Evolutionary conservation across 2,329 filamentous ascomycete genomes (phyloP), one percentile per base, ranked within the genome.

Genomic region (Colletotrichum lupini): DNA sequence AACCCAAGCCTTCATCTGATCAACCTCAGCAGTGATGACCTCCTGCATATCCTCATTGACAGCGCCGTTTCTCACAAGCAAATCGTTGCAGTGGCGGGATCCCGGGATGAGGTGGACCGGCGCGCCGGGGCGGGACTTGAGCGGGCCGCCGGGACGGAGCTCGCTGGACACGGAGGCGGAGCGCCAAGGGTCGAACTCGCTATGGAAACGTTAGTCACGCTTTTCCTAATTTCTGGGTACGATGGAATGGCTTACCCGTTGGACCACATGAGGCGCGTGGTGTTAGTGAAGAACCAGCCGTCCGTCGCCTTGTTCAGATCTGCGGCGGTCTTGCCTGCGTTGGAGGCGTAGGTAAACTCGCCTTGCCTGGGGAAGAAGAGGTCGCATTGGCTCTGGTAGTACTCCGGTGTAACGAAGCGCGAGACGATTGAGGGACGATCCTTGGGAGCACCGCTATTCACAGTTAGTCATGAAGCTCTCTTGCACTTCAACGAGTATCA

Each of bases 121-220:
- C 1, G 84, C 83, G 30, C 86, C 77, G 0, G 78, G 30, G 0
- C 85, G 88, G 12, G 85, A 85, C 67, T 79, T 16, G 19, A 91
- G 78, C 1, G 89, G 88, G 0, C 90, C 90, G 6, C 85, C 87
- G 0, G 89, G 88, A 24, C 89, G 83, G 77, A 86, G 85, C 30
- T 85, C 82, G 22, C 87, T 88, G 1, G 85, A 87, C 0, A 92
- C 85, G 4, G 85, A 85, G 0, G 87, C 84, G 4, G 88, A 85
- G 42, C 86, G 83, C 90, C 90, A 92, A 6, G 90, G 90, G 77
- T 92, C 90, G 68, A 83, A 88, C 79, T 90, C 83, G 56, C 71
- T 73, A n/a, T 35, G 14, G 3, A 1, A 16, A 87, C 79, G 42
- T 46, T 46, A 58, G 42, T 5, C 22, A 59, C 32, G 22, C 4